phyloP scores from a whole-genome alignment of 2,329 filamentous ascomycete genomes.

The Alternaria tenuissima region DNA sequence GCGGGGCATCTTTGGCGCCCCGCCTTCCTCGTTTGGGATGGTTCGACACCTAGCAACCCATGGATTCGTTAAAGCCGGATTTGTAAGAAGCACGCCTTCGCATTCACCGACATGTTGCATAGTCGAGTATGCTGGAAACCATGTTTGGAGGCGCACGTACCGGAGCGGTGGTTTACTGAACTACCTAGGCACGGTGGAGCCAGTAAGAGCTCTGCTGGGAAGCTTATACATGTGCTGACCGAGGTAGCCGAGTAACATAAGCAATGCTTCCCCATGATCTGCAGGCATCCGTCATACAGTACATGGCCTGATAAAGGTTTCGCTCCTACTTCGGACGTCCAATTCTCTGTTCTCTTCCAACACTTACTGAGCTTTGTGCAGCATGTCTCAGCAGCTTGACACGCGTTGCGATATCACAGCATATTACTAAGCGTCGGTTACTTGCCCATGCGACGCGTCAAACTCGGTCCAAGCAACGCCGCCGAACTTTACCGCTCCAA shows the following conservation, averaged over 20 bases:
- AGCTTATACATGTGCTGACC: constrained; percentile 18
- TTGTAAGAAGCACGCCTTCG: constrained; percentile 30
- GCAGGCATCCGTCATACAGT: not conserved
- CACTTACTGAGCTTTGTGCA: not conserved
- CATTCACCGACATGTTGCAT: constrained; percentile 1
- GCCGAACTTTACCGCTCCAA: constrained; percentile 33
- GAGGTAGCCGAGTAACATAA: constrained; percentile 7
- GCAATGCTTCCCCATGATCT: not conserved
- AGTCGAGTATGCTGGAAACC: not conserved
- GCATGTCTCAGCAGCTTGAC: not conserved
- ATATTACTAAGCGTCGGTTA: constrained; percentile 15
- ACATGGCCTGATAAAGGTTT: not conserved
- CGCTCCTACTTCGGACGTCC: not conserved
- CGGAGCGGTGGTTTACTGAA: not conserved
- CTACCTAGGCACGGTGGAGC: not conserved
- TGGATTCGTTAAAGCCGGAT: constrained; percentile 18
- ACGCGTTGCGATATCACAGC: not conserved
- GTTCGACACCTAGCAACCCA: constrained; percentile 10
- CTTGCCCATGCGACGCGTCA: constrained; percentile 1
- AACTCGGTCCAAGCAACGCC: constrained; percentile 11
- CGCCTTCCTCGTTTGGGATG: constrained; percentile 23
- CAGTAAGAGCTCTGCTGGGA: not conserved
- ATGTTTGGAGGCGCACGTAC: not conserved
- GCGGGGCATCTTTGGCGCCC: constrained; percentile 26
- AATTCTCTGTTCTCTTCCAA: not conserved